phyloP scores from a whole-genome alignment of 2,329 filamentous ascomycete genomes.

The Colletotrichum brevisporum region DNA sequence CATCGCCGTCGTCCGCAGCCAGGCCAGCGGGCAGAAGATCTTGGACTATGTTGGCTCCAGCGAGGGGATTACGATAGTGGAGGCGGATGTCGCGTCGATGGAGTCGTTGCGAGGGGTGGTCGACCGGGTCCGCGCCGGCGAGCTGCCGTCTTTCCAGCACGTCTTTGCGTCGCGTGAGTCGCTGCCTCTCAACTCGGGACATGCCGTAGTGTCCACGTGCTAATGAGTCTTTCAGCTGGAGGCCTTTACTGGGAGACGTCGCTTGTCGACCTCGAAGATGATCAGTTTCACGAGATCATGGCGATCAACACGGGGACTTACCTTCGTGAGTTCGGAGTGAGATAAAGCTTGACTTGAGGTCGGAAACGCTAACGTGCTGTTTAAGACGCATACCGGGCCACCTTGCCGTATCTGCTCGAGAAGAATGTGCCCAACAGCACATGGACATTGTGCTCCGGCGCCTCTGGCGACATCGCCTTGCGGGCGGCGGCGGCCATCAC shows the following conservation, averaged over 20 bases:
- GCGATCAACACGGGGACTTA: conserved; percentile 47
- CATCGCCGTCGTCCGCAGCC: conserved; percentile 54
- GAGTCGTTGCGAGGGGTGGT: conserved; percentile 51
- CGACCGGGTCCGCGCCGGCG: conserved; percentile 50
- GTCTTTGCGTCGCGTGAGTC: conserved; percentile 51
- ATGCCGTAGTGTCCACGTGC: not conserved
- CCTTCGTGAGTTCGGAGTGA: conserved; percentile 45
- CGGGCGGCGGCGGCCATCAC: conserved; percentile 46
- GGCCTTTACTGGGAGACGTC: conserved; percentile 44
- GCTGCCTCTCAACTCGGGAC: not conserved
- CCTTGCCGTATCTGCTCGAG: conserved; percentile 50
- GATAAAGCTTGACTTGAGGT: no score
- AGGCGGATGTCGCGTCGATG: conserved; percentile 51
- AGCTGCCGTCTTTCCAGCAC: conserved; percentile 55
- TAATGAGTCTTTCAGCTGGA: conserved; percentile 43
- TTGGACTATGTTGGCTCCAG: conserved; percentile 46
- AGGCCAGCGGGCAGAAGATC: conserved; percentile 51
- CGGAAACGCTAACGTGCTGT: not conserved
- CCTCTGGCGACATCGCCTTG: conserved; percentile 45
- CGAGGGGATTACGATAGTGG: conserved; percentile 49
- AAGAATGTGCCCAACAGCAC: conserved; percentile 44
- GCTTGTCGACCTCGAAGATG: conserved; percentile 43
- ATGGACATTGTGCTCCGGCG: conserved; percentile 52
- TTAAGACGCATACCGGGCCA: conserved; percentile 49
- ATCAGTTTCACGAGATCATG: conserved; percentile 44